Evolutionary conservation across 2,329 filamentous ascomycete genomes (phyloP).

Genomic region (Xylariaceae sp.): DNA sequence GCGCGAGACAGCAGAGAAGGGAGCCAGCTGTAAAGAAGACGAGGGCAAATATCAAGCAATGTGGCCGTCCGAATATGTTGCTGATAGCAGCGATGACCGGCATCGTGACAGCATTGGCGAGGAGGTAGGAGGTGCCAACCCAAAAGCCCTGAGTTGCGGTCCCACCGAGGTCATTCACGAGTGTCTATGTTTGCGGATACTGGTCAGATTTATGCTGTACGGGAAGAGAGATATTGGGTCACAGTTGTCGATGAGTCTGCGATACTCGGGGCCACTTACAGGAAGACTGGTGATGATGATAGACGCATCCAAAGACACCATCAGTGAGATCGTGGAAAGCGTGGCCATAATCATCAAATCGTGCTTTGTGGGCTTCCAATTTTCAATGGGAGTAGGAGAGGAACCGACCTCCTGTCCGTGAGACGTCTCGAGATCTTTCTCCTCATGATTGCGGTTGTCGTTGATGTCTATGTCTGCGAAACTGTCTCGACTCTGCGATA

Average conservation of each 20-base stretch:
- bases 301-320: conserved; percentile 10
- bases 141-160: conserved; percentile 22
- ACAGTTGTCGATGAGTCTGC: background rate
- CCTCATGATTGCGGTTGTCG: too few species aligned
- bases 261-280: conserved; percentile 2
- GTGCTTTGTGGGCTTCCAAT: background rate
- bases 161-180: background rate
- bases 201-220: background rate
- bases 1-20: conserved; percentile 32
- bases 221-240: background rate
- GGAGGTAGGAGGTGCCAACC: conserved; percentile 27
- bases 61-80: conserved; percentile 32
- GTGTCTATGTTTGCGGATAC: background rate
- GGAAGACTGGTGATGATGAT: conserved; percentile 7
- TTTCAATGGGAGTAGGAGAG: too few species aligned
- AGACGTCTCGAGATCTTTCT: too few species aligned
- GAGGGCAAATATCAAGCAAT: conserved; percentile 30
- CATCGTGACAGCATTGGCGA: conserved; percentile 26
- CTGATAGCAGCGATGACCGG: conserved; percentile 27
- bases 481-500: too few species aligned
- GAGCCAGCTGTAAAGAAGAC: conserved; percentile 40
- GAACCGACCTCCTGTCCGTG: too few species aligned
- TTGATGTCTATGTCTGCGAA: too few species aligned
- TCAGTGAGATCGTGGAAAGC: conserved; percentile 7
- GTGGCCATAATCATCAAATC: conserved; percentile 9